phyloP scores from a whole-genome alignment of 768 basidiomycete species.

The Collybiopsis confluens region DNA sequence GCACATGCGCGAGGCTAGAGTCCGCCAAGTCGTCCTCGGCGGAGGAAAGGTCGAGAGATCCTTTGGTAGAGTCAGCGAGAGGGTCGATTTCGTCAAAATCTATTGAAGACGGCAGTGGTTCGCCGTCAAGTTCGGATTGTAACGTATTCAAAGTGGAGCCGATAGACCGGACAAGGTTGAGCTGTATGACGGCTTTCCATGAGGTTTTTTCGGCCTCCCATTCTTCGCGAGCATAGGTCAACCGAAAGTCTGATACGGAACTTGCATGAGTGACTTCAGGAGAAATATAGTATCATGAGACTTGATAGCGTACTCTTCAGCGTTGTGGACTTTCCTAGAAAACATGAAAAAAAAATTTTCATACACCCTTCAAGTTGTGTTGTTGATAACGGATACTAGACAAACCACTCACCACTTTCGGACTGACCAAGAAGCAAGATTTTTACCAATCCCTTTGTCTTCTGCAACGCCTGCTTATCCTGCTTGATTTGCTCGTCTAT shows the following conservation, averaged over 20 bases:
- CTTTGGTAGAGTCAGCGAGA: background rate
- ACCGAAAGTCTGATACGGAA: conserved; percentile 53
- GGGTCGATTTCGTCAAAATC: background rate
- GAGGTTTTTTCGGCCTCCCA: conserved; percentile 65
- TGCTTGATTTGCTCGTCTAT: conserved; percentile 55
- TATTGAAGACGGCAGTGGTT: conserved; percentile 12
- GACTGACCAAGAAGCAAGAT: conserved; percentile 55
- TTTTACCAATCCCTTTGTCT: conserved; percentile 40
- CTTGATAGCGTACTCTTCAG: conserved; percentile 44
- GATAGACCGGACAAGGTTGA: conserved; percentile 70
- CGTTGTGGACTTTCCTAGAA: conserved; percentile 60
- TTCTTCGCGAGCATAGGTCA: conserved; percentile 56
- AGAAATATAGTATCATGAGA: no score
- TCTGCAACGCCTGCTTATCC: conserved; percentile 41
- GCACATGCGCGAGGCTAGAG: no score
- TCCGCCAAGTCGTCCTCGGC: background rate
- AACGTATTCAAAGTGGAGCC: conserved; percentile 59
- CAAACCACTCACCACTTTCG: conserved; percentile 46
- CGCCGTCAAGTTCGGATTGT: conserved; percentile 40
- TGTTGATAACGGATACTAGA: conserved; percentile 1
- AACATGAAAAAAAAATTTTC: no score
- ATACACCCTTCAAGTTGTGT: no score
- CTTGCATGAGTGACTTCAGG: conserved; percentile 8
- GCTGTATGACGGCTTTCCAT: conserved; percentile 69
- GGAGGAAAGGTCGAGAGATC: background rate